Evolutionary conservation across 2,329 filamentous ascomycete species (phyloP).

Genomic region (Whalleya microplaca): DNA sequence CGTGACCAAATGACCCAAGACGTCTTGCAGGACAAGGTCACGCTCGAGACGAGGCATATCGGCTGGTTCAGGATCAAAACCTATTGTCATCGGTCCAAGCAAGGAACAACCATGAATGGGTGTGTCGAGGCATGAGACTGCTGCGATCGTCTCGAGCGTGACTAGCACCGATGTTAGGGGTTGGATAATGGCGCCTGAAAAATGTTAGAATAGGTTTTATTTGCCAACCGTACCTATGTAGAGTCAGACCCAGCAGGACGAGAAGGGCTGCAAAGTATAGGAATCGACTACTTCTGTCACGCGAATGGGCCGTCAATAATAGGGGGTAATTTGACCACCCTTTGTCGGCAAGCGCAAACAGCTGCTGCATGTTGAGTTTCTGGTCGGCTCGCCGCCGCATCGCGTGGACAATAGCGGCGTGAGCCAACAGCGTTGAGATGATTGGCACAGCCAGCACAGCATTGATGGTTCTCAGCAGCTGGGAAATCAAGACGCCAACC

Average conservation of each 20-base stretch:
- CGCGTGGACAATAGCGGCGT: constrained; percentile 25
- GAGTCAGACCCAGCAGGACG: constrained; percentile 6
- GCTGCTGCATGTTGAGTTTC: constrained; percentile 21
- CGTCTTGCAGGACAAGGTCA: constrained; percentile 19
- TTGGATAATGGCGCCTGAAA: constrained; percentile 9
- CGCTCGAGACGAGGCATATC: constrained; percentile 18
- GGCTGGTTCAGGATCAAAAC: constrained; percentile 19
- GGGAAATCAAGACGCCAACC: neutral
- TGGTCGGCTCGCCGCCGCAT: constrained; percentile 20
- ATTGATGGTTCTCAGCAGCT: constrained; percentile 16
- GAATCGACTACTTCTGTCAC: constrained; percentile 11
- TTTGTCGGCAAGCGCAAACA: constrained; percentile 29
- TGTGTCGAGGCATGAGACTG: constrained; percentile 13
- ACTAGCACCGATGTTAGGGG: constrained; percentile 18
- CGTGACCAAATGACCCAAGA: constrained; percentile 13
- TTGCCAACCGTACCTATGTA: neutral
- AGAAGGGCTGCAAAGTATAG: constrained; percentile 19
- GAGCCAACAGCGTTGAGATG: constrained; percentile 15
- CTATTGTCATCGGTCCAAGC: constrained; percentile 4
- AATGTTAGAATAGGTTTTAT: neutral
- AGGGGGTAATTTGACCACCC: constrained; percentile 18
- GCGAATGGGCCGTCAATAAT: constrained; percentile 7
- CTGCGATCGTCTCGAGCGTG: constrained; percentile 9
- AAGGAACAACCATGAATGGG: neutral
- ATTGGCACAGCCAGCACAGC: constrained; percentile 23